These are phyloP conservation scores for Bipolaris sorokiniana DNA, from an alignment of 2,329 filamentous ascomycete species.

Conservation along the genomic window DNA sequence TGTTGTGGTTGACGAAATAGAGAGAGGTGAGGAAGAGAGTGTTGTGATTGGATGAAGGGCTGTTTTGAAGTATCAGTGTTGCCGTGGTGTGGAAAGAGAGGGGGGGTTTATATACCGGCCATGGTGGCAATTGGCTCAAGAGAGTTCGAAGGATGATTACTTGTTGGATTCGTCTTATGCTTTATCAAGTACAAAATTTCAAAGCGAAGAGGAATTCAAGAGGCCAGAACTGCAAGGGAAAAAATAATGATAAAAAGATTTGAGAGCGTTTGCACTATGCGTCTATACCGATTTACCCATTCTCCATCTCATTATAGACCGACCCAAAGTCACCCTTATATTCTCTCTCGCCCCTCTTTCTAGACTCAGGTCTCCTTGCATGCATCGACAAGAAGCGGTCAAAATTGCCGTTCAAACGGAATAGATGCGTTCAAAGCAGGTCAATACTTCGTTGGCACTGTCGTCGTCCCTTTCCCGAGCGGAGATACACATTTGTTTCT, in stretches of 20 bases:
- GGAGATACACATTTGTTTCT: slow-evolving; percentile 12
- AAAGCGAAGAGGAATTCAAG: not conserved
- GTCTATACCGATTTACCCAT: not conserved
- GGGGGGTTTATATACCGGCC: slow-evolving; percentile 16
- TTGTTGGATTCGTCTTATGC: not conserved
- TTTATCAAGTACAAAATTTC: not conserved
- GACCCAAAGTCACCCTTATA: slow-evolving; percentile 3
- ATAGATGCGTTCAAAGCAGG: slow-evolving; percentile 8
- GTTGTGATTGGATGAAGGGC: slow-evolving; percentile 17
- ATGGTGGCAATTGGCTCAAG: slow-evolving; percentile 11
- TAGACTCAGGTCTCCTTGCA: not conserved
- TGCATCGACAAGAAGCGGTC: slow-evolving; percentile 16
- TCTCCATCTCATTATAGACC: not conserved
- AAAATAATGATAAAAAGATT: too few species aligned
- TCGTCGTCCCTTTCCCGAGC: slow-evolving; percentile 19
- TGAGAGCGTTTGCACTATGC: too few species aligned
- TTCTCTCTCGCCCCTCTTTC: not conserved
- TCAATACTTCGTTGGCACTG: slow-evolving; percentile 9
- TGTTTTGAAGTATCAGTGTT: slow-evolving; percentile 2
- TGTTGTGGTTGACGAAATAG: not conserved
- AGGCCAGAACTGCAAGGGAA: too few species aligned
- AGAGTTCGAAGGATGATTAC: not conserved
- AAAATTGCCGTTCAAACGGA: slow-evolving; percentile 18
- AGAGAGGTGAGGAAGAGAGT: slow-evolving; percentile 2
- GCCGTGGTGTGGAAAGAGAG: not conserved